A percentile compares a stretch with the other conserved stretches of the same genome.
Evolutionary conservation across 257 asterid species (phyloP).

Genomic region (Solanum ossicruentum): DNA sequence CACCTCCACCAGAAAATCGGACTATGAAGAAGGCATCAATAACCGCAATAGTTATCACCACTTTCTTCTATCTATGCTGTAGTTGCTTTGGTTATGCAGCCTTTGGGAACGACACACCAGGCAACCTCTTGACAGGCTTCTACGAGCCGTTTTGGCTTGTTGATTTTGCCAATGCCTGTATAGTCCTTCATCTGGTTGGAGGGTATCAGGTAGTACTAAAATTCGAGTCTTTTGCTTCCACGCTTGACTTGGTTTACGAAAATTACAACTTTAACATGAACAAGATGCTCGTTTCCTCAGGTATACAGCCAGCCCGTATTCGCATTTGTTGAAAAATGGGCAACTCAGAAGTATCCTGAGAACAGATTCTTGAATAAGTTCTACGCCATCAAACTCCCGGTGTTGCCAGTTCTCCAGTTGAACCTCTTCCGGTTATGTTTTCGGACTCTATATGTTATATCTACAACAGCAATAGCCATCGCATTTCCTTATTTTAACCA

Average conservation of each 20-base stretch:
- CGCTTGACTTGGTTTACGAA: background rate
- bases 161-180: conserved; percentile 57
- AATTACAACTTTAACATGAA: background rate
- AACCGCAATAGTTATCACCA: conserved; percentile 22
- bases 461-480: conserved; percentile 38
- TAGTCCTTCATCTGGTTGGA: conserved; percentile 48
- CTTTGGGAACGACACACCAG: conserved; percentile 49
- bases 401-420: conserved; percentile 26
- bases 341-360: conserved; percentile 14
- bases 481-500: conserved; percentile 57
- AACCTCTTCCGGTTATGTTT: conserved; percentile 51
- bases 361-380: conserved; percentile 23
- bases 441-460: conserved; percentile 44
- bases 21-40: conserved; percentile 61
- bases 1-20: conserved; percentile 51
- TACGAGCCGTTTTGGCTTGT: conserved; percentile 69
- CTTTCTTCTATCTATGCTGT: conserved; percentile 47
- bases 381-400: conserved; percentile 29
- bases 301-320: conserved; percentile 56
- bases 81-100: conserved; percentile 75
- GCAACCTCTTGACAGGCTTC: conserved; percentile 70
- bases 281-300: conserved; percentile 11
- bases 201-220: conserved; percentile 40
- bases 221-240: background rate
- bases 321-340: conserved; percentile 37